Evolutionary conservation across 495 filamentous ascomycete genomes (phyloP).

Genomic region (Aspergillus biplanus): DNA sequence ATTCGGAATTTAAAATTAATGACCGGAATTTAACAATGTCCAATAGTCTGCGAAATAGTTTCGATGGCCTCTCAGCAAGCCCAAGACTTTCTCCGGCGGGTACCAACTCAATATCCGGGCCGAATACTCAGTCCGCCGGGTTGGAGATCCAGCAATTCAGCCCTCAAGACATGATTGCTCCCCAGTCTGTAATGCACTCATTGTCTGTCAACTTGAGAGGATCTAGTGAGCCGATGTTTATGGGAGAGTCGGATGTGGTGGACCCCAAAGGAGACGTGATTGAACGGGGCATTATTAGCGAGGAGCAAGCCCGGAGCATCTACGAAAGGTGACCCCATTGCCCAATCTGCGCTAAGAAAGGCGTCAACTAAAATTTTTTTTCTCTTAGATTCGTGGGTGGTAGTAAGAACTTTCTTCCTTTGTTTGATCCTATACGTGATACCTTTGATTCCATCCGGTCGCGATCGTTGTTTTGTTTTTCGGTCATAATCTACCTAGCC

Average conservation of each 20-base stretch:
- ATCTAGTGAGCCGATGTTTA: slow-evolving; percentile 38
- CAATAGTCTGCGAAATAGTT: slow-evolving; percentile 1
- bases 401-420: slow-evolving; percentile 44
- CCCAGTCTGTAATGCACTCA: slow-evolving; percentile 43
- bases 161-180: slow-evolving; percentile 49
- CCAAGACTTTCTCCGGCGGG: slow-evolving; percentile 8
- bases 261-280: slow-evolving; percentile 43
- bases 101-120: slow-evolving; percentile 6
- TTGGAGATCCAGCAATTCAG: slow-evolving; percentile 45
- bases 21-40: neutral
- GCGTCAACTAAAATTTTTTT: slow-evolving; percentile 3
- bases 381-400: slow-evolving; percentile 38
- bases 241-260: slow-evolving; percentile 38
- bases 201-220: slow-evolving; percentile 50
- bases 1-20: no score
- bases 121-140: slow-evolving; percentile 22
- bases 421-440: slow-evolving; percentile 49
- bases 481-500: slow-evolving; percentile 47
- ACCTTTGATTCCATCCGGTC: slow-evolving; percentile 50
- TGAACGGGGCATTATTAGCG: slow-evolving; percentile 44
- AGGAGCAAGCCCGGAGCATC: slow-evolving; percentile 44
- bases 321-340: slow-evolving; percentile 39
- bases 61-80: slow-evolving; percentile 1
- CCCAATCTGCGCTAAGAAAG: neutral
- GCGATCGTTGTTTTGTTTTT: slow-evolving; percentile 48